Conservation (phyloP, 1,284 basidiomycete genomes). For the Irpex rosettiformis region DNA sequence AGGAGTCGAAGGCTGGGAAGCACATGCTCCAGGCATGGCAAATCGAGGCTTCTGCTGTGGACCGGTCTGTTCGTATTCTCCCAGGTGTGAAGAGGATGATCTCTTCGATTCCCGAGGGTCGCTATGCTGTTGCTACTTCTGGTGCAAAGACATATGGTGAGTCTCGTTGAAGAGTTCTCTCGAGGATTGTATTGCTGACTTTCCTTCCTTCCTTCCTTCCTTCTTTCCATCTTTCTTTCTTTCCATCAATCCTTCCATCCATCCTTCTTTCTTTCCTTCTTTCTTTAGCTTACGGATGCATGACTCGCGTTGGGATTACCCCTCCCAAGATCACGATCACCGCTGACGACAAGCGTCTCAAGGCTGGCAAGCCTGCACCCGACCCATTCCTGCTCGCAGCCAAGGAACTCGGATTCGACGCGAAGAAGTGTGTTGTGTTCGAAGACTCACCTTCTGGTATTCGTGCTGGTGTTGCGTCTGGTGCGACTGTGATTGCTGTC, state of each 20-base stretch:
- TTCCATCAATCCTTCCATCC: conserved; percentile 12
- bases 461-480: conserved; percentile 66
- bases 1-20: conserved; percentile 25
- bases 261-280: conserved; percentile 1
- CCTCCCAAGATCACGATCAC: conserved; percentile 75
- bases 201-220: too few species aligned
- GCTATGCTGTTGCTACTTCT: conserved; percentile 74
- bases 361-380: conserved; percentile 64
- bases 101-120: conserved; percentile 62
- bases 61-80: conserved; percentile 69
- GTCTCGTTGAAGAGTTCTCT: conserved; percentile 17
- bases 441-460: conserved; percentile 79
- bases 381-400: conserved; percentile 78
- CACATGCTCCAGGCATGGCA: conserved; percentile 45
- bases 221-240: conserved; percentile 1
- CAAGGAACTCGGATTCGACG: conserved; percentile 61
- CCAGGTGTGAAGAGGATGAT: conserved; percentile 72
- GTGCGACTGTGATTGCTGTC: conserved; percentile 73
- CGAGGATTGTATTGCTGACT: neutral
- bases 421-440: conserved; percentile 64
- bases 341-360: conserved; percentile 69
- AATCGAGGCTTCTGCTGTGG: conserved; percentile 56
- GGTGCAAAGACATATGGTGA: conserved; percentile 70
- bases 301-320: conserved; percentile 68
- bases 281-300: conserved; percentile 57